Evolutionary conservation across 208 protist genomes (phyloP), one percentile per base, ranked within the genome.

Genomic region (Kentomonas sorsogonicus): DNA sequence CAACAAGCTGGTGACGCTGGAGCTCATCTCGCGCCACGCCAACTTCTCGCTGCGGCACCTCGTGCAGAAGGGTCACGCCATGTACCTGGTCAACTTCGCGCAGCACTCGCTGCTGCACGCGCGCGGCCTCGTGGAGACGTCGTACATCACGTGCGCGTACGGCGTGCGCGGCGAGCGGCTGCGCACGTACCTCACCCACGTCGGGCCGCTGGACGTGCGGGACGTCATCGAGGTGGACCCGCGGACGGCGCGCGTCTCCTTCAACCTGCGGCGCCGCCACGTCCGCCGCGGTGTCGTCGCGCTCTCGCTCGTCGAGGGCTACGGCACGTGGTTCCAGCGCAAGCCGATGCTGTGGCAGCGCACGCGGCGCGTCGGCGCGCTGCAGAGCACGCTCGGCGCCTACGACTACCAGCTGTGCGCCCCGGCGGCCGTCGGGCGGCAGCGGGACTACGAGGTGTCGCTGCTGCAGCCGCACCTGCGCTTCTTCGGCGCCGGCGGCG

Each of bases 341-440:
- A 88, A 89, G 67, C 77, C 82, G 31, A 94, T 94, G 88, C 73
- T 94, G 23, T 91, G 83, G 83, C 82, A 91, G 66, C 88, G 88
- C 16, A 86, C 84, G 1, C 71, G 88, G 16, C 80, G 88, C 48
- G 84, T 90, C 27, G 88, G 88, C 23, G 88, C 84, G 3, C 51
- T 94, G 71, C 84, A 91, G 66, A 79, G 73, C 44, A 70, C 83
- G 55, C 72, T 94, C 55, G 83, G 84, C 53, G 81, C 79, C 56
- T 91, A 77, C 56, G 62, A 67, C 41, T 94, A 86, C 59, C 61
- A 83, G 33, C 55, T 86, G 16, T 69, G 52, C 44, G 41, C 69
- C 7, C 66, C 77, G 0, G 63, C 63, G 11, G 51, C 57, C 3
- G 82, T 94, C 3, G 88, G 83, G 26, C 67, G 79, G 3, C 20